Percentiles rank a stretch among this genome's conserved stretches.
Conservation (phyloP, 2,329 filamentous ascomycete genomes). For the Fusarium sp. region DNA sequence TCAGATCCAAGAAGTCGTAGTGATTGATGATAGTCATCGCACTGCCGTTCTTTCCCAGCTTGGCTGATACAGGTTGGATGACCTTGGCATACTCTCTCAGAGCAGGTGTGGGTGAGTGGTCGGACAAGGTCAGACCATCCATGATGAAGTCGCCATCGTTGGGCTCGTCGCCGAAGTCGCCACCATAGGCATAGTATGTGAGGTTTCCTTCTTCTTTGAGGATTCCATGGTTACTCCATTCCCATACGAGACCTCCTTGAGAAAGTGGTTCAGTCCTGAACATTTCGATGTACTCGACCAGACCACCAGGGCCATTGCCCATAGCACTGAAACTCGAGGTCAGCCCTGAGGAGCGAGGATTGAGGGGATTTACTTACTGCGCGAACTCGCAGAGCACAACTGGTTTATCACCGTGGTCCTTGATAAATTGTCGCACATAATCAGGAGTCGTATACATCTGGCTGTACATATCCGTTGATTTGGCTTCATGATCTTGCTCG, state of each 20-base stretch:
- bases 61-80: constrained; percentile 20
- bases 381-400: constrained; percentile 68
- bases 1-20: constrained; percentile 28
- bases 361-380: constrained; percentile 47
- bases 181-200: constrained; percentile 62
- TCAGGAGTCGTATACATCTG: constrained; percentile 73
- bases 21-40: not conserved
- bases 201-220: constrained; percentile 13
- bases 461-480: constrained; percentile 72
- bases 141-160: constrained; percentile 71
- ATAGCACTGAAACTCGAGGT: constrained; percentile 61
- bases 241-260: constrained; percentile 76
- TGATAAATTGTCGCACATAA: constrained; percentile 21
- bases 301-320: constrained; percentile 77
- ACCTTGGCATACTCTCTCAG: constrained; percentile 29
- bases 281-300: constrained; percentile 74
- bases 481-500: constrained; percentile 69
- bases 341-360: accelerated
- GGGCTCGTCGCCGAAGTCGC: constrained; percentile 71
- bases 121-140: constrained; percentile 59
- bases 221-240: constrained; percentile 68
- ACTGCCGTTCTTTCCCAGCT: not conserved
- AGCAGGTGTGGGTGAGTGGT: constrained; percentile 22
- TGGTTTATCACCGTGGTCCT: constrained; percentile 57
- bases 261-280: constrained; percentile 65